Conservation (phyloP, 2,329 filamentous ascomycete genomes). For the Neofusicoccum kwambonambiense region DNA sequence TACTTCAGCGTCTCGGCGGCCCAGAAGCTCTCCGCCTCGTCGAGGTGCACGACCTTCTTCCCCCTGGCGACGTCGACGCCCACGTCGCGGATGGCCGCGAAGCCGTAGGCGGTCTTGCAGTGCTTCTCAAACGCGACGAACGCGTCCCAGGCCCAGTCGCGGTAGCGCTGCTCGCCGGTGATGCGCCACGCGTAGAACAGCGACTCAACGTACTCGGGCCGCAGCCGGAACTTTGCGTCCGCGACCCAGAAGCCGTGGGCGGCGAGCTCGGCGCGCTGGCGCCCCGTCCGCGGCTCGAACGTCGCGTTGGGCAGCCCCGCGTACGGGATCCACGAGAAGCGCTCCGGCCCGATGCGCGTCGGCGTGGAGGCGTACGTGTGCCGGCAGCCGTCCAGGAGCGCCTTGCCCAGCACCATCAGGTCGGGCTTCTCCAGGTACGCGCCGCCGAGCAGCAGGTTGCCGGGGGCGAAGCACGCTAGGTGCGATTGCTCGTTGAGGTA, state of each 20-base stretch:
- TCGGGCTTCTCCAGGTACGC: conserved; percentile 32
- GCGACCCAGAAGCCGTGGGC: conserved; percentile 35
- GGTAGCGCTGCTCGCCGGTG: conserved; percentile 39
- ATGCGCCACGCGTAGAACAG: conserved; percentile 44
- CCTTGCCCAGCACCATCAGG: conserved; percentile 37
- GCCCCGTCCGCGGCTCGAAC: conserved; percentile 29
- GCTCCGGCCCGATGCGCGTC: conserved; percentile 39
- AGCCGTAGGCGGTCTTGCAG: conserved; percentile 40
- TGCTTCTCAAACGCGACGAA: conserved; percentile 37
- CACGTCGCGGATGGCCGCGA: conserved; percentile 39
- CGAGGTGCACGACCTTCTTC: conserved; percentile 30
- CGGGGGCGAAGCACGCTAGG: conserved; percentile 41
- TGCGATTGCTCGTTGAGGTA: conserved; percentile 42
- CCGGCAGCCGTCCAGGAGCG: conserved; percentile 41
- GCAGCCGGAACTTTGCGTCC: conserved; percentile 34
- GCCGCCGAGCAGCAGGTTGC: conserved; percentile 40
- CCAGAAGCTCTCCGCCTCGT: conserved; percentile 41
- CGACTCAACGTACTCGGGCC: conserved; percentile 41
- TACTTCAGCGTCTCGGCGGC: conserved; percentile 44
- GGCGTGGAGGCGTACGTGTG: conserved; percentile 39
- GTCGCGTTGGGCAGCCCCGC: conserved; percentile 33
- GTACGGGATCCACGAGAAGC: conserved; percentile 40
- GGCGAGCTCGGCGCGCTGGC: conserved; percentile 30
- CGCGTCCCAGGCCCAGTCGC: conserved; percentile 44
- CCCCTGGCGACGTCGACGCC: conserved; percentile 21